Evolutionary conservation across 176 grass and related monocot species (phyloP), one percentile per base, ranked within the genome.

Genomic region (Oryza glaberrima): DNA sequence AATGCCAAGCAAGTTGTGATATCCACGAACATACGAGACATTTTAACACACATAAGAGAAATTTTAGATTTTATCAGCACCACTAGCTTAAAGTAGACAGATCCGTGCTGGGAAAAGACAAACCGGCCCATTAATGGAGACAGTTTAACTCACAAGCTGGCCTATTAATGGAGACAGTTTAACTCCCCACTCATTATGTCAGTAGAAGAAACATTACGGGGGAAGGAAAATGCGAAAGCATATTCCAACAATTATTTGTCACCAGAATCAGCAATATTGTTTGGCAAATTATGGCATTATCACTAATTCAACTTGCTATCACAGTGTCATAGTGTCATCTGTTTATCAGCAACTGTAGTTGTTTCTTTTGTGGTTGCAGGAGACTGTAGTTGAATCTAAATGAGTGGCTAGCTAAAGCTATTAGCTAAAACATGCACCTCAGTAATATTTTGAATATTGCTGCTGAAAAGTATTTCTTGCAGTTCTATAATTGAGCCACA

Each of bases 141-240:
- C 35, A 36, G 4, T 36, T 36, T 36, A 36, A 36, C 35, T 36
- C 35, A 82, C 25, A 69, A 15, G 12, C 36, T 6, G 3, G 23
- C 40, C 65, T 72, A 81, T 76, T 70, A 36, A 36, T 36, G 35
- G 35, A 36, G 35, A 36, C 35, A 36, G 4, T 36, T 36, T 36
- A 36, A 36, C 35, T 36, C 35, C 35, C 35, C 4, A 36, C 35
- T 36, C 35, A 20, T 46, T n/a, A 44, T 44, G 34, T 64, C 35
- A 81, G 35, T 76, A 34, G 80, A 69, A 76, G 63, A 36, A 81
- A 25, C 23, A 44, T 13, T 43, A 30, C 34, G 9, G 2, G 34
- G n/a, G 43, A 74, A 67, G 56, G 38, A 86, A 76, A 52, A 81
- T 35, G 47, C 16, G 8, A 70, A 76, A 58, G 47, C 47, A 87